These are phyloP conservation scores for Asterochloris sp. DNA, from an alignment of 139 green algal genomes.

Conservation along the genomic window DNA sequence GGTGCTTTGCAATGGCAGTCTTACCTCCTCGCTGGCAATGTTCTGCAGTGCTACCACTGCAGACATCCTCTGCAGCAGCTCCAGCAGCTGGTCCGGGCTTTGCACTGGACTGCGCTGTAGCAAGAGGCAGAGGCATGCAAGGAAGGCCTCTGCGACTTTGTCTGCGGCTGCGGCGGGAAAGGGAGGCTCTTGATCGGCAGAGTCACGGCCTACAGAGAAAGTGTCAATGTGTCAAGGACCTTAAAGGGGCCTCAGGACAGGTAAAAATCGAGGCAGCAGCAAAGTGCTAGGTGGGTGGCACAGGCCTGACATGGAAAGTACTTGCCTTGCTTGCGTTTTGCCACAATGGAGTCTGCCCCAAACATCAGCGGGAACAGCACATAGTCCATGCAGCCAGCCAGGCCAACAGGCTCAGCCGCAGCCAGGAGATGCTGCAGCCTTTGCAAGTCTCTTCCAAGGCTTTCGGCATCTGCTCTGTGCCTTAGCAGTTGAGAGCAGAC, in stretches of 20 bases:
- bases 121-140: slow-evolving; percentile 23
- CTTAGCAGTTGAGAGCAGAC: slow-evolving; percentile 57
- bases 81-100: slow-evolving; percentile 5
- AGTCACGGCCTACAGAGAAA: neutral
- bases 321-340: slow-evolving; percentile 7
- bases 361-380: slow-evolving; percentile 65
- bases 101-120: slow-evolving; percentile 3
- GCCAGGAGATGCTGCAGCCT: slow-evolving; percentile 23
- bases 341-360: slow-evolving; percentile 47
- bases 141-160: slow-evolving; percentile 45
- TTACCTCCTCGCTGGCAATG: neutral
- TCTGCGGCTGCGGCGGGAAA: slow-evolving; percentile 47
- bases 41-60: slow-evolving; percentile 34
- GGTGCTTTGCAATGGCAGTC: no score
- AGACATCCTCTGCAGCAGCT: slow-evolving; percentile 49
- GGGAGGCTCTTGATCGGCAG: neutral
- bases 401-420: slow-evolving; percentile 19
- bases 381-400: slow-evolving; percentile 65
- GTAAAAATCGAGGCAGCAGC: no score
- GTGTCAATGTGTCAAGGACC: no score
- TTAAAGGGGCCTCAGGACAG: no score
- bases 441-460: slow-evolving; percentile 11
- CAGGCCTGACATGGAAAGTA: neutral
- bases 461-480: slow-evolving; percentile 29
- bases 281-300: no score